Evolutionary conservation across 805 yeast genomes (phyloP).

Genomic region (Suhomyces vadensis): DNA sequence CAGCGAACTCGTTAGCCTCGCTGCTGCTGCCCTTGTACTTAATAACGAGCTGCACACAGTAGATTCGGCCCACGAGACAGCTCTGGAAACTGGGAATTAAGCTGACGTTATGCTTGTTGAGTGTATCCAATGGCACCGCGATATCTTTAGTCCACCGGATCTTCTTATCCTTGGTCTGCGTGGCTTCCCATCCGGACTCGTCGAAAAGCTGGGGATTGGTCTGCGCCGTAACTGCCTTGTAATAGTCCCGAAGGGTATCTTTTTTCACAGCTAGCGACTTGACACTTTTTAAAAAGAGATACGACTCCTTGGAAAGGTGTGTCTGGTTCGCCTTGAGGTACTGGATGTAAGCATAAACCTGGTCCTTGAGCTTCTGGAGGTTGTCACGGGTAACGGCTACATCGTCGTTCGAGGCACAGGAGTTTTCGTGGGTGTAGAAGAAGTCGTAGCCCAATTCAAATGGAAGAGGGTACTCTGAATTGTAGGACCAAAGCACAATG

Average conservation of each 20-base stretch:
- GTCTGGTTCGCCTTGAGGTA: conserved; percentile 38
- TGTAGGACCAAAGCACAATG: conserved; percentile 42
- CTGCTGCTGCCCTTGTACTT: conserved; percentile 32
- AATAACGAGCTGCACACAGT: conserved; percentile 49
- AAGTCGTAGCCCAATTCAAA: conserved; percentile 42
- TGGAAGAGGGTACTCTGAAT: conserved; percentile 43
- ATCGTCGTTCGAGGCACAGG: conserved; percentile 24
- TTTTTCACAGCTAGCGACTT: conserved; percentile 40
- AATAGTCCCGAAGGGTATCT: conserved; percentile 41
- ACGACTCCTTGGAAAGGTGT: conserved; percentile 32
- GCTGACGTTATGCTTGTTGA: conserved; percentile 47
- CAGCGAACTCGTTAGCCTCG: conserved; percentile 35
- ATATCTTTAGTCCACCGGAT: conserved; percentile 34
- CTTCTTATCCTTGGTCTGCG: conserved; percentile 26
- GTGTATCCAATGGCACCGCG: conserved; percentile 42
- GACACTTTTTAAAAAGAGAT: conserved; percentile 39
- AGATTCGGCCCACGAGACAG: conserved; percentile 60
- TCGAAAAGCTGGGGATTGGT: conserved; percentile 26
- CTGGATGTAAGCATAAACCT: conserved; percentile 31
- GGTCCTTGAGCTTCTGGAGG: conserved; percentile 35
- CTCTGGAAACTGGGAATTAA: conserved; percentile 63
- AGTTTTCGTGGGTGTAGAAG: conserved; percentile 33
- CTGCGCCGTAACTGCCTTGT: conserved; percentile 27
- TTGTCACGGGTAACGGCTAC: conserved; percentile 35
- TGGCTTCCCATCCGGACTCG: conserved; percentile 30